A percentile compares a stretch with the other conserved stretches of the same genome.
phyloP scores from a whole-genome alignment of 2,329 filamentous ascomycete species.

The Botrytis galanthina region DNA sequence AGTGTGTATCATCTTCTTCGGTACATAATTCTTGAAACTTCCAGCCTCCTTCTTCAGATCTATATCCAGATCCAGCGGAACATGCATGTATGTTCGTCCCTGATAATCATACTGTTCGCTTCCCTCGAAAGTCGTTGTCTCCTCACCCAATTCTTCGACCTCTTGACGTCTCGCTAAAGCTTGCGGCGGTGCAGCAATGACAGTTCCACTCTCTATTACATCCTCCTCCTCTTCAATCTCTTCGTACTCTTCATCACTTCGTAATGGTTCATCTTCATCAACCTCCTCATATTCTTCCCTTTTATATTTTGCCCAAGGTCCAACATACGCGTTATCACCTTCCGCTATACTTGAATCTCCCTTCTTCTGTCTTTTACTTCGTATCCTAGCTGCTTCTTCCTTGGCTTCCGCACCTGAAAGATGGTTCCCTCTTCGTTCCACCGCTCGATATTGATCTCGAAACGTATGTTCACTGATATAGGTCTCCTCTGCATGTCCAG shows the following conservation, averaged over 20 bases:
- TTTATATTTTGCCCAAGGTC: constrained; percentile 88
- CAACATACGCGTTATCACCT: constrained; percentile 83
- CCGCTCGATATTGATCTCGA: constrained; percentile 78
- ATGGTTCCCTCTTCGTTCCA: constrained; percentile 63
- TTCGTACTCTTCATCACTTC: constrained; percentile 76
- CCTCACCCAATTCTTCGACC: constrained; percentile 60
- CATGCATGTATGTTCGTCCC: constrained; percentile 95
- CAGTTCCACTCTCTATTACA: constrained; percentile 61
- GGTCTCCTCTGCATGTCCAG: constrained; percentile 84
- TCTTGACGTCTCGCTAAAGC: constrained; percentile 56
- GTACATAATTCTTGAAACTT: constrained; percentile 83
- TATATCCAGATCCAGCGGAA: constrained; percentile 85
- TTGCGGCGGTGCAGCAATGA: constrained; percentile 54
- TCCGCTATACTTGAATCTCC: constrained; percentile 82
- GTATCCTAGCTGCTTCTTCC: constrained; percentile 64
- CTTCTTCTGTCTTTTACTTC: constrained; percentile 77
- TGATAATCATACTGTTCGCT: constrained; percentile 85
- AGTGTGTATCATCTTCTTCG: constrained; percentile 88
- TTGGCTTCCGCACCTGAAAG: constrained; percentile 60
- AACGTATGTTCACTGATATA: constrained; percentile 90
- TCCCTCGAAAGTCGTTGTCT: constrained; percentile 87
- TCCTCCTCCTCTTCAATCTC: constrained; percentile 72
- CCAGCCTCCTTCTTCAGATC: constrained; percentile 79
- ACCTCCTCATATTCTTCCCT: constrained; percentile 72
- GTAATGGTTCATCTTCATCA: constrained; percentile 69